Evolutionary conservation across 2,329 filamentous ascomycete species (phyloP).

Genomic region (Berkeleyomyces rouxiae): DNA sequence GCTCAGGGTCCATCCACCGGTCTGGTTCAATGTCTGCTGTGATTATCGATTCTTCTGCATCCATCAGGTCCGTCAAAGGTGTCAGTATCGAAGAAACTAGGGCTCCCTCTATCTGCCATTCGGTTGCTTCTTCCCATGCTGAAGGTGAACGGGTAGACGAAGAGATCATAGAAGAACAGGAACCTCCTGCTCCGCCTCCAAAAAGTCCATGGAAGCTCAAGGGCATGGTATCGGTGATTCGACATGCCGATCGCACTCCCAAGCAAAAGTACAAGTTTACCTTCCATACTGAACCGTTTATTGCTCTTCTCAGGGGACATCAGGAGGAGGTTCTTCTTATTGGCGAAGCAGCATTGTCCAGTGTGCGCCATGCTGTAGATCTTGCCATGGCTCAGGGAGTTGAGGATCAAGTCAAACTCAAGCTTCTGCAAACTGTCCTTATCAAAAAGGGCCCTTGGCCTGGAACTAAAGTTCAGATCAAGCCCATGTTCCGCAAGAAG

Average conservation of each 20-base stretch:
- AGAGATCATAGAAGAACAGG: background rate
- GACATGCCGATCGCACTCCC: slow-evolving; percentile 90
- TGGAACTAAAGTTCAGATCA: slow-evolving; percentile 96
- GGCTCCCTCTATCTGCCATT: slow-evolving; percentile 25
- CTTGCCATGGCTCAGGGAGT: slow-evolving; percentile 59
- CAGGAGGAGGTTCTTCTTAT: slow-evolving; percentile 92
- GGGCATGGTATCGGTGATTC: slow-evolving; percentile 88
- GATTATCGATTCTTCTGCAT: slow-evolving; percentile 6
- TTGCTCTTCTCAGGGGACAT: slow-evolving; percentile 84
- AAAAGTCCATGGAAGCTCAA: slow-evolving; percentile 98
- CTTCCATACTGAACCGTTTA: slow-evolving; percentile 91
- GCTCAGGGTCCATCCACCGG: background rate
- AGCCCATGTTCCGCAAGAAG: slow-evolving; percentile 94
- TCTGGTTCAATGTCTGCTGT: background rate
- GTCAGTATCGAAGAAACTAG: slow-evolving; percentile 13
- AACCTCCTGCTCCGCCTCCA: slow-evolving; percentile 44
- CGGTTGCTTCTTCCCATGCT: slow-evolving; percentile 22
- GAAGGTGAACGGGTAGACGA: slow-evolving; percentile 14
- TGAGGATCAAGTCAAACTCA: slow-evolving; percentile 79
- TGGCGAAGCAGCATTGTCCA: slow-evolving; percentile 73
- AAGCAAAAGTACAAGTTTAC: slow-evolving; percentile 99
- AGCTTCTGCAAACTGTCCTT: slow-evolving; percentile 66
- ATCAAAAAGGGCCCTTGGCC: slow-evolving; percentile 87
- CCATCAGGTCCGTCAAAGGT: slow-evolving; percentile 5
- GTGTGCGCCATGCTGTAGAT: slow-evolving; percentile 78